Percentiles rank a stretch among this genome's conserved stretches.
These are phyloP conservation scores for Globisporangium barbulae DNA, from an alignment of 352 stramenopile species.

Conservation along the genomic window DNA sequence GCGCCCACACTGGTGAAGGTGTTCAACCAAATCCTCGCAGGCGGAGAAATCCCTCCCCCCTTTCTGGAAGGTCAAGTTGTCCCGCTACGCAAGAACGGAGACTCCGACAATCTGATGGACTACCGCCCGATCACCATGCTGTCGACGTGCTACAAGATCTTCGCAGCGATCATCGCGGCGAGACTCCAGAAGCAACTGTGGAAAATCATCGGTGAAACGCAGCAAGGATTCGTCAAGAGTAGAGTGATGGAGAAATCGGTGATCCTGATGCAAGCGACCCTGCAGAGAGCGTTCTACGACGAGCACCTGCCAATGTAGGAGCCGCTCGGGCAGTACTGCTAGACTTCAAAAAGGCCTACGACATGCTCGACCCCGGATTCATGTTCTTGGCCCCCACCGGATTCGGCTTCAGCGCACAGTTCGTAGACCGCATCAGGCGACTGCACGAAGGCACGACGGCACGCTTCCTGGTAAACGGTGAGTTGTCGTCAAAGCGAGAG, in stretches of 20 bases:
- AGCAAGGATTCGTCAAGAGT: conserved; percentile 24
- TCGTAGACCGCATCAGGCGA: conserved; percentile 9
- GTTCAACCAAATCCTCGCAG: not conserved
- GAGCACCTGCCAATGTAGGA: not conserved
- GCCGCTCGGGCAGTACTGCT: conserved; percentile 8
- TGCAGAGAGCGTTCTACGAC: not conserved
- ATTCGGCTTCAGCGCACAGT: conserved; percentile 19
- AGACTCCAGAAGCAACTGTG: conserved; percentile 7
- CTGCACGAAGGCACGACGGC: conserved; percentile 10
- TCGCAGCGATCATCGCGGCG: conserved; percentile 13
- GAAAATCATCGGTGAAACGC: conserved; percentile 10
- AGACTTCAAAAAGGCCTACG: conserved; percentile 23
- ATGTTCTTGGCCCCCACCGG: conserved; percentile 15
- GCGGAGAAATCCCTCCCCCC: not conserved
- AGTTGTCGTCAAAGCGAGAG: not conserved
- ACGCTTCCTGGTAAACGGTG: conserved; percentile 15
- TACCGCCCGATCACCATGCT: conserved; percentile 26
- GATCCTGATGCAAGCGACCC: conserved; percentile 2
- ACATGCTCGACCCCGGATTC: conserved; percentile 16
- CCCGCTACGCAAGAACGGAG: conserved; percentile 21
- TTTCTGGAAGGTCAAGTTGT: conserved; percentile 7
- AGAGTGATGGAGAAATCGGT: not conserved
- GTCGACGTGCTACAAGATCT: conserved; percentile 26
- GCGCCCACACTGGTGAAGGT: not conserved
- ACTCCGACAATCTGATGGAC: conserved; percentile 16